These are phyloP conservation scores for Gossypium mustelinum DNA, from an alignment of 345 rosid genomes.

Conservation along the genomic window DNA sequence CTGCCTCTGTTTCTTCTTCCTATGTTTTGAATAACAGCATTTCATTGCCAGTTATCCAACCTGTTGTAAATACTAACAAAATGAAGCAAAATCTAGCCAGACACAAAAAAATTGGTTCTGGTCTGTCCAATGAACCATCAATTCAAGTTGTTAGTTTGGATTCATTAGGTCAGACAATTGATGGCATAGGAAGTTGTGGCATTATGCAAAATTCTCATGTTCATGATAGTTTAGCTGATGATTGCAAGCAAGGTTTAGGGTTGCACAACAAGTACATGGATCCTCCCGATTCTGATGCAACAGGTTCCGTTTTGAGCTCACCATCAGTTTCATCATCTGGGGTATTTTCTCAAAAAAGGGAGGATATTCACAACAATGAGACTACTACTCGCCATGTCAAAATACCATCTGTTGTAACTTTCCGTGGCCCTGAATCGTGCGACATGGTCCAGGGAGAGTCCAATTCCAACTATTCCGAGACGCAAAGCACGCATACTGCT, in stretches of 20 bases:
- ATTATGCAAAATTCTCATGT: slow-evolving; percentile 20
- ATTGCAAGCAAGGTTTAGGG: slow-evolving; percentile 9
- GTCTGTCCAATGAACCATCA: slow-evolving; percentile 28
- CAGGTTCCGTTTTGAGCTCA: slow-evolving; percentile 32
- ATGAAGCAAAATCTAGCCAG: slow-evolving; percentile 11
- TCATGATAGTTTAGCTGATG: slow-evolving; percentile 19
- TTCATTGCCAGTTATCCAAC: slow-evolving; percentile 58
- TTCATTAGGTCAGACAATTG: slow-evolving; percentile 14
- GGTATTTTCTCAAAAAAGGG: slow-evolving; percentile 35
- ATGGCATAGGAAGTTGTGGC: slow-evolving; percentile 19
- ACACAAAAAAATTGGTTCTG: background rate
- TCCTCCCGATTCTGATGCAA: slow-evolving; percentile 20
- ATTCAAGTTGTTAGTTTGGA: slow-evolving; percentile 24
- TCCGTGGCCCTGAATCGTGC: slow-evolving; percentile 42
- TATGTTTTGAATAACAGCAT: slow-evolving; percentile 19
- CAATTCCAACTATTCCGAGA: slow-evolving; percentile 29
- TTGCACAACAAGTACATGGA: slow-evolving; percentile 30
- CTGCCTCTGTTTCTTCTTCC: slow-evolving; percentile 38
- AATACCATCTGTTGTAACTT: slow-evolving; percentile 50
- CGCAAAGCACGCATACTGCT: slow-evolving; percentile 28
- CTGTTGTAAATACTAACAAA: slow-evolving; percentile 34
- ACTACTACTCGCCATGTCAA: slow-evolving; percentile 31
- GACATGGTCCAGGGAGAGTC: slow-evolving; percentile 35
- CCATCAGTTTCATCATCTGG: slow-evolving; percentile 32
- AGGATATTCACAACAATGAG: slow-evolving; percentile 23